Percentiles rank a stretch among this genome's conserved stretches.
phyloP scores from a whole-genome alignment of 495 filamentous ascomycete species.

The Xylaria acuta region DNA sequence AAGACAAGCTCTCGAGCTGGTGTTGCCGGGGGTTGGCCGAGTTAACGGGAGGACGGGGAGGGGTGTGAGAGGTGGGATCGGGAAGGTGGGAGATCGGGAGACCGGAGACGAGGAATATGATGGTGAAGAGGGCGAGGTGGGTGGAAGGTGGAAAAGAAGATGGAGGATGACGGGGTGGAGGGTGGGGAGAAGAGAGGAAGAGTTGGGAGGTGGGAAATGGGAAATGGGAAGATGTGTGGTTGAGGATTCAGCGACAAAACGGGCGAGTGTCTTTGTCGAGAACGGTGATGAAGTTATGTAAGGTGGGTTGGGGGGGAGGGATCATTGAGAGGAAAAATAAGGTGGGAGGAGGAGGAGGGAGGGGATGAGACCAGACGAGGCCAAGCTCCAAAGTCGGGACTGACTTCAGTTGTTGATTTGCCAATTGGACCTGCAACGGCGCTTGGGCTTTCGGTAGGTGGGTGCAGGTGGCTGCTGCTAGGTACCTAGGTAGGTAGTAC shows the following conservation, averaged over 20 bases:
- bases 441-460: constrained; percentile 25
- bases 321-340: constrained; percentile 24
- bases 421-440: constrained; percentile 29
- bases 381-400: constrained; percentile 26
- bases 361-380: constrained; percentile 15
- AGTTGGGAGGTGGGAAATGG: constrained; percentile 35
- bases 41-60: constrained; percentile 32
- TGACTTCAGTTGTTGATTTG: constrained; percentile 28
- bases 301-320: constrained; percentile 24
- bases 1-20: constrained; percentile 11
- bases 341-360: constrained; percentile 19
- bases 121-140: constrained; percentile 23
- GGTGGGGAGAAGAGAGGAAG: constrained; percentile 27
- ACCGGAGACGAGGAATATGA: constrained; percentile 20
- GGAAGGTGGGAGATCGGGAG: constrained; percentile 16
- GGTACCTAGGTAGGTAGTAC: too few species aligned
- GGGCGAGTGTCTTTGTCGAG: constrained; percentile 24
- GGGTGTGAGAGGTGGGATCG: constrained; percentile 29
- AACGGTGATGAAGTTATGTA: constrained; percentile 32
- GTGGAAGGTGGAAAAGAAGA: constrained; percentile 21
- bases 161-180: constrained; percentile 31
- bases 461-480: not conserved
- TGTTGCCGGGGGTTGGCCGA: constrained; percentile 21
- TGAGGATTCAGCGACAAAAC: constrained; percentile 28
- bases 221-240: constrained; percentile 37